Conservation (phyloP, 1,284 basidiomycete species). For the Moesziomyces parantarcticus region DNA sequence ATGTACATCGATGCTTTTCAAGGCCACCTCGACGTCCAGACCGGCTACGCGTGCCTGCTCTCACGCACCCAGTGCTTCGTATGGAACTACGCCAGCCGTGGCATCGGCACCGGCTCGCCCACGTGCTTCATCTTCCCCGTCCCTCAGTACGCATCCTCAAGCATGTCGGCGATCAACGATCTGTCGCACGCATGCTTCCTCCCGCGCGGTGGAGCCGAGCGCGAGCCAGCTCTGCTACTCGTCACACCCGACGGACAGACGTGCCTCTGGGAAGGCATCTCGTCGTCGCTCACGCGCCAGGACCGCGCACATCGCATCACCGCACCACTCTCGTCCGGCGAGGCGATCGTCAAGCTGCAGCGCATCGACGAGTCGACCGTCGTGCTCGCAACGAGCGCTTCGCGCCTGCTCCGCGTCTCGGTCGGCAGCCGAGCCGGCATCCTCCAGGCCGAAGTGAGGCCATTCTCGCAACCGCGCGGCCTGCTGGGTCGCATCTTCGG, state of each 20-base stretch:
- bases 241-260: slow-evolving; percentile 47
- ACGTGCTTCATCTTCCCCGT: slow-evolving; percentile 56
- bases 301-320: slow-evolving; percentile 39
- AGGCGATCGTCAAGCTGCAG: slow-evolving; percentile 43
- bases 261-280: slow-evolving; percentile 56
- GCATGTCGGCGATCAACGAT: slow-evolving; percentile 33
- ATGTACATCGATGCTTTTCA: slow-evolving; percentile 51
- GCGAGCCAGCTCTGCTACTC: slow-evolving; percentile 58
- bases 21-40: slow-evolving; percentile 51
- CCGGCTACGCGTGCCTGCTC: slow-evolving; percentile 56
- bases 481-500: slow-evolving; percentile 61
- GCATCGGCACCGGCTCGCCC: slow-evolving; percentile 38
- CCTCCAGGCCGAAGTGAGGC: slow-evolving; percentile 45
- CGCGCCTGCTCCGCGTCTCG: slow-evolving; percentile 44
- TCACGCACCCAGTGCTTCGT: slow-evolving; percentile 54
- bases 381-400: slow-evolving; percentile 52
- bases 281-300: slow-evolving; percentile 38
- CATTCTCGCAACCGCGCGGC: slow-evolving; percentile 56
- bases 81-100: slow-evolving; percentile 59
- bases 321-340: slow-evolving; percentile 29
- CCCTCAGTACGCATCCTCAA: slow-evolving; percentile 33
- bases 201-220: slow-evolving; percentile 21
- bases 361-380: slow-evolving; percentile 43
- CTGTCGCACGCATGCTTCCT: slow-evolving; percentile 44
- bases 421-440: slow-evolving; percentile 49